Base-by-base conservation (phyloP, 2,329 filamentous ascomycete genomes). In the Onygenales sp. region DNA sequence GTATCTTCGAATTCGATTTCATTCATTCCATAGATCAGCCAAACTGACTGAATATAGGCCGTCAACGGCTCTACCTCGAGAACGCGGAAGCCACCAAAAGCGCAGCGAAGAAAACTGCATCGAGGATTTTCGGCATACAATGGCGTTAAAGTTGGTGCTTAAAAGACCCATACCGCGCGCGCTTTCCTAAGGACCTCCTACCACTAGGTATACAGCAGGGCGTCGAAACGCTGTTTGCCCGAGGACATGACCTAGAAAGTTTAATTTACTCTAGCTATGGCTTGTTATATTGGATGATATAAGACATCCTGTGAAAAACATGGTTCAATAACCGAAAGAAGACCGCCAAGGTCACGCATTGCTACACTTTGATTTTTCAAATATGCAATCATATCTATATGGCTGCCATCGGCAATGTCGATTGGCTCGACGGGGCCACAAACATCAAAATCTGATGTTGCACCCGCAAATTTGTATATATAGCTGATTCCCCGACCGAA, bases 41-140 rank as follows among this genome's bases (percentile, higher is more conserved):
- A 31, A 39, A 36, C 37, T 45, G 13, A 40, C 11, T 8, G 37
- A 14, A 31, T 42, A 17, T 49, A 70, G 72, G 72, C 4, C 71
- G 76, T 54, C 67, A 69, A 37, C 72, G 74, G 10, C 61, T 76
- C 32, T 68, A 71, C 43, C 63, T 77, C 8, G 74, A 76, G 58
- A 72, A 76, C 47, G 70, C 65, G 6, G 66, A 68, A 27, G 69
- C 73, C 33, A 66, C 62, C 43, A 62, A 65, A 34, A 59, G 57
- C 34, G 61, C 60, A 13, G 67, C 67, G 44, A 73, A 72, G 54
- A 68, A 67, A 21, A 66, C 67, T 47, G 68, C 70, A n/a, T 67
- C 77, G 60, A 78, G 74, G 59, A 70, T 80, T 40, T 75, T 76
- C 54, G 74, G 74, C 40, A 74, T 77, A 13, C 71, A 72, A 56